phyloP scores from a whole-genome alignment of 208 protist genomes.

The Vickermania spadyakhi region DNA sequence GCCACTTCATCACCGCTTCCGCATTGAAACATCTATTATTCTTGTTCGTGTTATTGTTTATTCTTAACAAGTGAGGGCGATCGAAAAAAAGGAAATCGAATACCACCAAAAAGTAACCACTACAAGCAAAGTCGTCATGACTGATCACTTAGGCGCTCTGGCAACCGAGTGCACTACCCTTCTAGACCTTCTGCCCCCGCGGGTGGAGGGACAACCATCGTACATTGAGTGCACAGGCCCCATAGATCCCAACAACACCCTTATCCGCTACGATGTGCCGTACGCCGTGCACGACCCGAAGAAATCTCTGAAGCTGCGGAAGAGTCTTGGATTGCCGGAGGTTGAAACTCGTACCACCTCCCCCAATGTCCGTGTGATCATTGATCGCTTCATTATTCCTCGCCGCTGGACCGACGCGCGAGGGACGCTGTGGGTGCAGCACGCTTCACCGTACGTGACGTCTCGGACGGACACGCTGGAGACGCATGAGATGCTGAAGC shows the following conservation, averaged over 20 bases:
- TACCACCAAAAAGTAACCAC: neutral
- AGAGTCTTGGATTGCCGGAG: constrained; percentile 24
- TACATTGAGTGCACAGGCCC: constrained; percentile 72
- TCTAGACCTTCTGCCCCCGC: neutral
- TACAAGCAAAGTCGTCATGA: neutral
- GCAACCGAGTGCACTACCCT: neutral
- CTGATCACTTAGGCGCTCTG: neutral
- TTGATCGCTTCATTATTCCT: constrained; percentile 79
- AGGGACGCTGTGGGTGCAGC: constrained; percentile 71
- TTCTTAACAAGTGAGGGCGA: neutral
- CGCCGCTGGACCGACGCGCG: constrained; percentile 55
- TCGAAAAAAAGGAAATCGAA: constrained; percentile 1
- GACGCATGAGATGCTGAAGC: constrained; percentile 41
- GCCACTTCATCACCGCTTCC: too few species aligned
- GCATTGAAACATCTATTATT: too few species aligned
- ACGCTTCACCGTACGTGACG: constrained; percentile 57
- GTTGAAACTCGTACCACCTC: constrained; percentile 18
- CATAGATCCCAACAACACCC: constrained; percentile 27
- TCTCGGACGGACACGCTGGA: constrained; percentile 67
- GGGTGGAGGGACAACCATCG: neutral
- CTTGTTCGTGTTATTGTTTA: too few species aligned
- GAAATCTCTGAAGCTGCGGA: constrained; percentile 45
- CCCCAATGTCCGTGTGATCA: constrained; percentile 69
- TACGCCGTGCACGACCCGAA: constrained; percentile 54
- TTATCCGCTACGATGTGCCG: constrained; percentile 77